A percentile compares a stretch with the other conserved stretches of the same genome.
These are phyloP conservation scores for Pseudopithomyces maydicus DNA, from an alignment of 2,329 filamentous ascomycete species.

Conservation along the genomic window DNA sequence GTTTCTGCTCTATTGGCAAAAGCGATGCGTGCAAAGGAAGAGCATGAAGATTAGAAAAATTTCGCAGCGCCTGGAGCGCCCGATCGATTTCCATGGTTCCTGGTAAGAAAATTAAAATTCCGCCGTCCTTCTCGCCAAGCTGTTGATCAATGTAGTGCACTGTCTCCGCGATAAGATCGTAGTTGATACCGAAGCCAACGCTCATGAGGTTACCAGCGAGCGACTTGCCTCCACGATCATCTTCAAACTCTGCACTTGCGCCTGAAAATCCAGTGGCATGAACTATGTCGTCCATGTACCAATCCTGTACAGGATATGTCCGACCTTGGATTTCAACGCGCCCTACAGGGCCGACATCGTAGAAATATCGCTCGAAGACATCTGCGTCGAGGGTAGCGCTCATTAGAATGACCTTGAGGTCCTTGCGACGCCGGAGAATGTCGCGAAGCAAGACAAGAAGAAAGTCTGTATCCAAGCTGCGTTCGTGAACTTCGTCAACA, in stretches of 20 bases:
- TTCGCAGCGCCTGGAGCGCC: constrained; percentile 70
- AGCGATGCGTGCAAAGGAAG: constrained; percentile 92
- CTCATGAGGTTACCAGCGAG: constrained; percentile 49
- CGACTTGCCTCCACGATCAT: constrained; percentile 54
- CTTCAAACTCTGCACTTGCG: constrained; percentile 55
- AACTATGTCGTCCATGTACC: constrained; percentile 87
- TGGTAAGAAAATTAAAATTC: constrained; percentile 93
- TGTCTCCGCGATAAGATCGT: constrained; percentile 80
- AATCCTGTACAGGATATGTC: constrained; percentile 88
- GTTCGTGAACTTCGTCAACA: constrained; percentile 95
- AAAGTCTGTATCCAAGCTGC: constrained; percentile 94
- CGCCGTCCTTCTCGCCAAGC: constrained; percentile 74
- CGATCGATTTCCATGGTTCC: constrained; percentile 91
- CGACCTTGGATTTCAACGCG: constrained; percentile 85
- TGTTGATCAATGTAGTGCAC: constrained; percentile 82
- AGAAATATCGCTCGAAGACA: constrained; percentile 85
- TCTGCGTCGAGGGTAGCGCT: constrained; percentile 91
- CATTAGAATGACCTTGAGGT: constrained; percentile 93
- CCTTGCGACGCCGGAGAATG: constrained; percentile 73
- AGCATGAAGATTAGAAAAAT: constrained; percentile 72
- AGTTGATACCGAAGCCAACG: constrained; percentile 82
- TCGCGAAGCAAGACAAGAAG: constrained; percentile 85
- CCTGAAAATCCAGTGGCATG: constrained; percentile 73
- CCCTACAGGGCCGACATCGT: constrained; percentile 71
- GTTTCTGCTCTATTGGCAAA: constrained; percentile 83